These are phyloP conservation scores for Pelargonium fulgidum DNA, from an alignment of 441 rosid genomes.

Conservation along the genomic window DNA sequence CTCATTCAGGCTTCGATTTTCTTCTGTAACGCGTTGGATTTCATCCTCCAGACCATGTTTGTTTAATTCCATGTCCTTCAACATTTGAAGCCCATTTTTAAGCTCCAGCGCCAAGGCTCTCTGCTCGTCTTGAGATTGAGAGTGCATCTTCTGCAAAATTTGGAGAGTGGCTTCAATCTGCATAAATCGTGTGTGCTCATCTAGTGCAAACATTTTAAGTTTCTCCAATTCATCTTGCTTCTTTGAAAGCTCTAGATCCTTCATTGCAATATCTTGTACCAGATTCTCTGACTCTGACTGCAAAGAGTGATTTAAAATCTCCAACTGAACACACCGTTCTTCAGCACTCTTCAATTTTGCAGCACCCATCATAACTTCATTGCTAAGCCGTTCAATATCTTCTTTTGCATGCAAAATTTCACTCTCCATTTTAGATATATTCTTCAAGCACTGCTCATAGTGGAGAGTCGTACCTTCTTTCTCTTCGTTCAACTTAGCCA, in stretches of 20 bases:
- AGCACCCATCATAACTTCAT: constrained; percentile 50
- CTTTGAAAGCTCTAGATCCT: constrained; percentile 64
- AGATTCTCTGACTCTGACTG: constrained; percentile 56
- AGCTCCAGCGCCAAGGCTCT: constrained; percentile 42
- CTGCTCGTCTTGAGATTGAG: constrained; percentile 64
- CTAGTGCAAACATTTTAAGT: constrained; percentile 48
- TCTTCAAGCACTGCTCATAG: constrained; percentile 50
- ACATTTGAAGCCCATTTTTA: constrained; percentile 45
- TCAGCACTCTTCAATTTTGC: constrained; percentile 57
- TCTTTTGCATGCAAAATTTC: constrained; percentile 55
- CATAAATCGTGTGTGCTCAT: constrained; percentile 50
- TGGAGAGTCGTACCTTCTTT: constrained; percentile 36
- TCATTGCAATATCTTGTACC: constrained; percentile 45
- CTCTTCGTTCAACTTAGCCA: constrained; percentile 42
- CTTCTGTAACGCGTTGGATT: constrained; percentile 38
- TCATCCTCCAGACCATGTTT: constrained; percentile 44
- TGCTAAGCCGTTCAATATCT: constrained; percentile 46
- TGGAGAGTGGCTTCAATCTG: constrained; percentile 54
- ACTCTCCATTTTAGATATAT: constrained; percentile 50
- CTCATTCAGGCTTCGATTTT: constrained; percentile 41
- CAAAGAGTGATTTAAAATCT: constrained; percentile 56
- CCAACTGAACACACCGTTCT: constrained; percentile 48
- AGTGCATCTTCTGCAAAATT: constrained; percentile 57
- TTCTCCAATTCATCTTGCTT: constrained; percentile 59
- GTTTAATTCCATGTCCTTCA: constrained; percentile 53